Base-by-base conservation (phyloP, 2,329 filamentous ascomycete species). In the Fusarium mundagurra region DNA sequence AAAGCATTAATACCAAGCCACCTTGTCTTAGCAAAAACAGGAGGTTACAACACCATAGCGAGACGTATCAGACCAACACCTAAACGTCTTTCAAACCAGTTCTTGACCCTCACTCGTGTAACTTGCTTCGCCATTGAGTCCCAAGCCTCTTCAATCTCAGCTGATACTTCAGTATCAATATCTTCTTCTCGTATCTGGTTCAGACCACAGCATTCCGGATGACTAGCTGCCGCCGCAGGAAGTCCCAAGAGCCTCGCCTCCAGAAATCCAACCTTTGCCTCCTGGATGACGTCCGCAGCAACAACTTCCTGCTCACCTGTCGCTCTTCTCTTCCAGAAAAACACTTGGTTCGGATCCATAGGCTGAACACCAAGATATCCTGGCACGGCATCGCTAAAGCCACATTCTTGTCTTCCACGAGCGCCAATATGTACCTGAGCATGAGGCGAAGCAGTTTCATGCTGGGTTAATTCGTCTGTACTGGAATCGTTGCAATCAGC, bases 1-100 rank as follows among this genome's bases (percentile, higher is more conserved):
- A 0, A 20, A 27, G 8, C 2, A 7, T 8, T 10, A 2, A 5
- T 20, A 5, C 5, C 5, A 20, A 5, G 9, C 5, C 8, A 12
- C 2, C 12, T 14, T 7, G 8, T 27, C 12, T 10, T 4, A 18
- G 3, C 1, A 39, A 0, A 7, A 20, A 10, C 6, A 47, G 1
- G 2, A 7, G 9, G 5, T 16, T 3, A 24, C 41, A 18, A 12
- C 16, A 11, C 18, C 16, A 5, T 10, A 8, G n/a, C 10, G 3
- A 24, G 43, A 44, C n/a, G n/a, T 4, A 18, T 24, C 16, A 17
- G 12, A 4, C 10, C 16, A 16, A 11, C 18, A 16, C 13, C 18
- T 6, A 47, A 47, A 1, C 44, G 27, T 22, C 27, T 16, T 47
- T 29, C 13, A 22, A 47, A 9, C 44, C 18, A 47, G 44, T 47